These are phyloP conservation scores for Galerina sulciceps DNA, from an alignment of 768 basidiomycete species.

Conservation along the genomic window DNA sequence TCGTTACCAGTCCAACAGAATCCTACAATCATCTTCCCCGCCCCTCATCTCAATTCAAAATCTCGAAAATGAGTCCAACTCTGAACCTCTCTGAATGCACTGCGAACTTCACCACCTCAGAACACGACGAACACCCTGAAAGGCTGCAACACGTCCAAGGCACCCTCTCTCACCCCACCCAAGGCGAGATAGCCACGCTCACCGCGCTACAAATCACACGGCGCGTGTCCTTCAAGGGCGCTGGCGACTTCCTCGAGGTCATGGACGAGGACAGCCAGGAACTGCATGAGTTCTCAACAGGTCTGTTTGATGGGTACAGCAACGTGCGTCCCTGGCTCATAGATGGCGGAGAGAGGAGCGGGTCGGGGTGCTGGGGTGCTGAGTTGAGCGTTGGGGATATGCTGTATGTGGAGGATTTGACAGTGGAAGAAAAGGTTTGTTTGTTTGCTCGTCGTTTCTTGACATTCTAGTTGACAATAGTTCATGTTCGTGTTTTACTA, in stretches of 20 bases:
- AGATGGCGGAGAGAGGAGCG: conserved; percentile 30
- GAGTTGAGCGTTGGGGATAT: conserved; percentile 31
- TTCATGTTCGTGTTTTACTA: background rate
- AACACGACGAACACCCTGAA: background rate
- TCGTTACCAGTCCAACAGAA: no score
- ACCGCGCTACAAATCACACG: background rate
- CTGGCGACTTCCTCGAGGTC: conserved; percentile 19
- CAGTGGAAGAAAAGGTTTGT: conserved; percentile 26
- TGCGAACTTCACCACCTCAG: background rate
- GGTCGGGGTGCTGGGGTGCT: conserved; percentile 34
- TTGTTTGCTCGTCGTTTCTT: background rate
- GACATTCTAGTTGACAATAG: background rate
- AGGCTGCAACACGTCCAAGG: conserved; percentile 1
- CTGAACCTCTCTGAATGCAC: conserved; percentile 10
- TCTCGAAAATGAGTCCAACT: background rate
- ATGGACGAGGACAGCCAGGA: conserved; percentile 36
- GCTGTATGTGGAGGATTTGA: conserved; percentile 30
- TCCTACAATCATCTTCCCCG: no score
- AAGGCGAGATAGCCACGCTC: conserved; percentile 4
- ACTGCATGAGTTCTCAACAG: conserved; percentile 30
- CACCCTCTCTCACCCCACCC: background rate
- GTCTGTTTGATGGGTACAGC: conserved; percentile 32
- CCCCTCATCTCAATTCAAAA: no score
- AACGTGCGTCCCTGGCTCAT: conserved; percentile 25
- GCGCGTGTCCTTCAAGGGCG: background rate